Evolutionary conservation across 352 stramenopile genomes (phyloP), one percentile per base, ranked within the genome.

Genomic region (Phytophthora macrochlamydospora): DNA sequence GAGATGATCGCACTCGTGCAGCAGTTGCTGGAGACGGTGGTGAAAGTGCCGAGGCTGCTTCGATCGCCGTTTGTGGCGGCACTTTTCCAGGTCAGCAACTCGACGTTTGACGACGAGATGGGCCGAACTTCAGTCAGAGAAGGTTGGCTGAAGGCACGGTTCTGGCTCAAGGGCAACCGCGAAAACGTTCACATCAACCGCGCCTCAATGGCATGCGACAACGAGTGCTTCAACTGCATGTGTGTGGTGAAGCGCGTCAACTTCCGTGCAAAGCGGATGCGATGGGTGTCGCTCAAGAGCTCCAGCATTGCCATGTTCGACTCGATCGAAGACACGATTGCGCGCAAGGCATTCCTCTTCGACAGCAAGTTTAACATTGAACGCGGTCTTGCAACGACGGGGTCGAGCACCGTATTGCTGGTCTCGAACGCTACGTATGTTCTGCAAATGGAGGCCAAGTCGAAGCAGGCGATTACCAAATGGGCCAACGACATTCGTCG

Each of bases 171-270:
- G 53, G 88, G 88, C 45, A 91, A 92, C 63, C 81, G 87, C 48
- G 88, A 95, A 30, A 92, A 95, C 54, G 85, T 95, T 31, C 88
- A 82, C 12, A 90, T 95, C 52, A 92, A 95, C 50, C 85, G 84
- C 12, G 85, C 79, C 1, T 85, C 85, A 0, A 69, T 81, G 24
- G 89, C 82, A 12, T 95, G 88, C 46, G 88, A 95, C 70, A 95
- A 95, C 43, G 83, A 93, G 61, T 95, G 84, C 63, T 92, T 94
- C 65, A 95, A 95, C 74, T 95, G 88, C 71, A 93, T 94, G 79
- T 95, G 88, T 53, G 84, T 95, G 28, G 78, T 93, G 40, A 95
- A 95, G 76, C 87, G 87, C 7, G 81, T 94, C 1, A 85, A 91
- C 59, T 92, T 93, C 55, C 87, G 89, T n/a, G 82, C 85, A 0